Evolutionary conservation across 768 basidiomycete species (phyloP).

Genomic region (Lactifluus hygrophoroides): DNA sequence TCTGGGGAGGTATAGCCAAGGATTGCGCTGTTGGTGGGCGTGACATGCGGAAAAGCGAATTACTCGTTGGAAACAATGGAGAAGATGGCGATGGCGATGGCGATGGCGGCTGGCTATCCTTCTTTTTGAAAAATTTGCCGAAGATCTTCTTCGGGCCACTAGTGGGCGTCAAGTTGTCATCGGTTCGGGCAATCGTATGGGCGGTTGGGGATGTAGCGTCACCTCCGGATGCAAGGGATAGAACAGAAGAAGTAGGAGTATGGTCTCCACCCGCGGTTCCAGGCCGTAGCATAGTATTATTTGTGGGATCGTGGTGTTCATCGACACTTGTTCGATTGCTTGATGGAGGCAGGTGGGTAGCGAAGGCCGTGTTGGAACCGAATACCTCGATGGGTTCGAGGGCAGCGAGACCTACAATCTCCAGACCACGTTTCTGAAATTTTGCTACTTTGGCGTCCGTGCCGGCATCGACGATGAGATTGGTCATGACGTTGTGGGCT

Average conservation of each 20-base stretch:
- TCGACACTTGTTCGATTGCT: constrained; percentile 29
- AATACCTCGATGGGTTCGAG: constrained; percentile 75
- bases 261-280: constrained; percentile 3
- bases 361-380: constrained; percentile 29
- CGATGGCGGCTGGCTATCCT: constrained; percentile 25
- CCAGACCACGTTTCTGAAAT: constrained; percentile 63
- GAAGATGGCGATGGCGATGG: constrained; percentile 9
- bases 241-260: constrained; percentile 18
- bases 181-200: constrained; percentile 20
- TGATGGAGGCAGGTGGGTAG: constrained; percentile 11
- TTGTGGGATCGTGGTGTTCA: constrained; percentile 1
- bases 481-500: constrained; percentile 82
- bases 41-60: not conserved
- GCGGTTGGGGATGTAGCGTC: constrained; percentile 18
- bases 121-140: constrained; percentile 63
- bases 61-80: not conserved
- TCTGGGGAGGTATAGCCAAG: not conserved
- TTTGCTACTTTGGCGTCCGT: constrained; percentile 60
- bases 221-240: constrained; percentile 17
- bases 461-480: constrained; percentile 79
- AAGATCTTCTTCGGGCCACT: constrained; percentile 52
- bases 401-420: constrained; percentile 69
- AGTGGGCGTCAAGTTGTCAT: constrained; percentile 24
- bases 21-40: constrained; percentile 7
- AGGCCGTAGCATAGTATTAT: not conserved